Base-by-base conservation (phyloP, 257 asterid genomes). In the Scutellaria galericulata region DNA sequence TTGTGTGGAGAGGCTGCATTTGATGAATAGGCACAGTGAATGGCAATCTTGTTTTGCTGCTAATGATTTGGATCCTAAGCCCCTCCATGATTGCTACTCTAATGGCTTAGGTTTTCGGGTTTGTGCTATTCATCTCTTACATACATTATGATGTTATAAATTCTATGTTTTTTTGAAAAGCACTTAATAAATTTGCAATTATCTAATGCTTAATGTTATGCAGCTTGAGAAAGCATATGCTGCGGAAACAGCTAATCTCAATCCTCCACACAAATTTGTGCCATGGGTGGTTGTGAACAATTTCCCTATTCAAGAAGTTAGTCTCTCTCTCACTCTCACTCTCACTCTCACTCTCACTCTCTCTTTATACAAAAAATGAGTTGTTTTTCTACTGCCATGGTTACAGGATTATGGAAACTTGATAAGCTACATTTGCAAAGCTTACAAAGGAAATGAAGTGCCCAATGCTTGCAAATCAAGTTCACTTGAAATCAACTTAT, bases 231-330 rank as follows among this genome's bases (percentile, higher is more conserved):
- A 62, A 63, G 61, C 72, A 64, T 88, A 86, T 75, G 97, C 96
- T 12, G 86, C 74, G 66, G 97, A 89, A 84, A 91, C 98, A 0
- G 81, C 82, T 18, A 78, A 70, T 3, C 93, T 94, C 22, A 80
- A 82, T 47, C 98, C 97, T n/a, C 79, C 79, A 47, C 98, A 86
- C 77, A 82, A 81, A 78, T 94, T 82, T 71, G 97, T 94, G 20
- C 98, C 98, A 35, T 91, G 97, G 98, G 93, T 94, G 31, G 83
- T 91, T 12, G 96, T 94, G 68, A 82, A 94, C 76, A 78, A 83
- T 75, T 67, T 48, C 40, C 91, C 98, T 68, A 90, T 93, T 65
- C 86, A 84, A 86, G 87, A 86, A 64, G 96, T 93, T 48, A 75
- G 89, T 79, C 31, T 50, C 72, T 44, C 65, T 24, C 65, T 14